Percentiles rank a stretch among this genome's conserved stretches.
Conservation (phyloP, 148 eudicot genomes). For the Diospyros lotus region DNA sequence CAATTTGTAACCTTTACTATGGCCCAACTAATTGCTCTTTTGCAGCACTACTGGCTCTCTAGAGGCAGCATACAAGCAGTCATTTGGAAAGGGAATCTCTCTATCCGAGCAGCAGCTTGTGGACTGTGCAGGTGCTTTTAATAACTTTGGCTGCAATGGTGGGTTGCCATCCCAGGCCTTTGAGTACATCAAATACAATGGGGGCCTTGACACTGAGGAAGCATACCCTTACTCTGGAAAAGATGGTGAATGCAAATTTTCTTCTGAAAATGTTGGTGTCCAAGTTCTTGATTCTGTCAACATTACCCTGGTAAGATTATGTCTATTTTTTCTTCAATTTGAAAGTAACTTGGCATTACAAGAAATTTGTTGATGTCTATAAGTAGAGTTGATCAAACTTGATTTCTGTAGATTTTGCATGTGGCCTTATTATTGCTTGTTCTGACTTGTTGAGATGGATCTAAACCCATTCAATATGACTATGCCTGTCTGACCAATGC, state of each 20-base stretch:
- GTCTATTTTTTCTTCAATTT: neutral
- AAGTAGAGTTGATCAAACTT: neutral
- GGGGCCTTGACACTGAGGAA: constrained; percentile 93
- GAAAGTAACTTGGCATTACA: neutral
- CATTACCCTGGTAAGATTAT: constrained; percentile 65
- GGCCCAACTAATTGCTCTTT: constrained; percentile 1
- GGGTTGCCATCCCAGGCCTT: constrained; percentile 99
- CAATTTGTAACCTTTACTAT: neutral
- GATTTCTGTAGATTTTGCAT: neutral
- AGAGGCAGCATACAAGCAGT: constrained; percentile 97
- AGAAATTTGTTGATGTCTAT: neutral
- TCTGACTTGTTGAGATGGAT: neutral
- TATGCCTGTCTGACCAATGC: neutral
- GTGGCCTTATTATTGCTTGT: neutral
- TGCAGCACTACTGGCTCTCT: constrained; percentile 94
- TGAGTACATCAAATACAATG: constrained; percentile 86
- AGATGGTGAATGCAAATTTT: constrained; percentile 70
- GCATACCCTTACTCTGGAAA: constrained; percentile 84
- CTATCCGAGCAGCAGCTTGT: constrained; percentile 99
- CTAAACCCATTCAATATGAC: constrained; percentile 5
- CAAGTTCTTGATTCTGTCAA: constrained; percentile 73
- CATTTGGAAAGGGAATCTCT: constrained; percentile 73
- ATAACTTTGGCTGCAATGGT: constrained; percentile 86
- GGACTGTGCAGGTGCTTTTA: constrained; percentile 82
- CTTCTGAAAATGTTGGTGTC: constrained; percentile 67